Conservation (phyloP, 2,329 filamentous ascomycete species). For the Colletotrichum euphorbiae region DNA sequence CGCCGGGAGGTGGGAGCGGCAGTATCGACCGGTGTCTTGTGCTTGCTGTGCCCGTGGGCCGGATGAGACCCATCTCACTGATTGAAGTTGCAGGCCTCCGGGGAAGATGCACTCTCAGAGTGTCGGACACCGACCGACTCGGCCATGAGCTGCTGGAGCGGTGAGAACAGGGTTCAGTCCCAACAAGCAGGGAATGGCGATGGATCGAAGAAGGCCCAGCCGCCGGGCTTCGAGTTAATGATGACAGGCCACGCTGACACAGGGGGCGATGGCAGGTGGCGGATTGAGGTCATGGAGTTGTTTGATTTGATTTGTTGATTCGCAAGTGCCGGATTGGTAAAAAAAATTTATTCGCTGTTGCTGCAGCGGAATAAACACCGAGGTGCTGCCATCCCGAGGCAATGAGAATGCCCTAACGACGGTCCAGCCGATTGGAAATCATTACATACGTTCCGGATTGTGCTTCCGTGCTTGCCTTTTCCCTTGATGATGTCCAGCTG, state of each 20-base stretch:
- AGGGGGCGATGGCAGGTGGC: conserved; percentile 18
- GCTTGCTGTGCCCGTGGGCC: neutral
- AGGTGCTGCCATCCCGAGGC: conserved; percentile 16
- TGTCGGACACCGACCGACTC: conserved; percentile 32
- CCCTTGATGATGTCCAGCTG: conserved; percentile 8
- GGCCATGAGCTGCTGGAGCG: conserved; percentile 26
- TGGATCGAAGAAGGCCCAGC: neutral
- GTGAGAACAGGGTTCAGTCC: conserved; percentile 12
- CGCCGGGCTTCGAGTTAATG: neutral
- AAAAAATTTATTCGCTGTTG: conserved; percentile 3
- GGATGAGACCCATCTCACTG: conserved; percentile 15
- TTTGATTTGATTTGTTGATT: neutral
- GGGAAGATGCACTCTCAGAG: neutral
- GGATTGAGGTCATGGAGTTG: neutral
- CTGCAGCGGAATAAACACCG: conserved; percentile 27
- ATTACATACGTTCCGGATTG: neutral
- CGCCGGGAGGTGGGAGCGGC: neutral
- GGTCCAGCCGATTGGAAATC: neutral
- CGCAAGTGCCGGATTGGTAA: neutral
- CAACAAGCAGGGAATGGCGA: conserved; percentile 1
- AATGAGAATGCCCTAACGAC: neutral
- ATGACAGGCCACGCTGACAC: conserved; percentile 1
- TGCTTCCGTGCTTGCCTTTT: neutral
- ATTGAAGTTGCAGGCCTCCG: conserved; percentile 22
- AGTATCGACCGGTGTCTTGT: neutral